Percentiles rank a stretch among this genome's conserved stretches.
phyloP scores from a whole-genome alignment of 2,329 filamentous ascomycete genomes.

The Lecanosticta acicola region DNA sequence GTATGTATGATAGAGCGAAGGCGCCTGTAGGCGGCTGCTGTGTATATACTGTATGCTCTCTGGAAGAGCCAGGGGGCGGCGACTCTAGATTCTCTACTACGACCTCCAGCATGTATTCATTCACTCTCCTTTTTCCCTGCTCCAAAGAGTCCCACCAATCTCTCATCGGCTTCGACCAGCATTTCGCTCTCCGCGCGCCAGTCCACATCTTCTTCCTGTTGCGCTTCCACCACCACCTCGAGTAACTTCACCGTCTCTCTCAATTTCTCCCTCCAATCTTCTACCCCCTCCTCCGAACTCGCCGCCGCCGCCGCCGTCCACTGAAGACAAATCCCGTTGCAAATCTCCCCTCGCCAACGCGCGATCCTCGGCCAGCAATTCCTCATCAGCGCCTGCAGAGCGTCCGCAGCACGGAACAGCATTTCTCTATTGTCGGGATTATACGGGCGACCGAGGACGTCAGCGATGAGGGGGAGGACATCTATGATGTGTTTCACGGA shows the following conservation, averaged over 20 bases:
- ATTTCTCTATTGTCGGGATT: constrained; percentile 58
- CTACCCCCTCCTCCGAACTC: constrained; percentile 7
- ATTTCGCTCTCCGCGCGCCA: constrained; percentile 23
- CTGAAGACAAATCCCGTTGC: constrained; percentile 50
- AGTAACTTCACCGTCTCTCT: constrained; percentile 26
- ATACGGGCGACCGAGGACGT: constrained; percentile 67
- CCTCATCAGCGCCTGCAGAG: constrained; percentile 54
- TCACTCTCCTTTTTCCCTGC: no score
- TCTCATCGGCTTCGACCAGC: constrained; percentile 28
- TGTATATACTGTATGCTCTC: no score
- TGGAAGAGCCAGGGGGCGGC: no score
- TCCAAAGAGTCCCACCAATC: constrained; percentile 25
- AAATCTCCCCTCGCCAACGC: constrained; percentile 57
- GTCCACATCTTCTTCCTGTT: constrained; percentile 23
- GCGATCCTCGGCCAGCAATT: constrained; percentile 66
- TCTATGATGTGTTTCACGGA: constrained; percentile 64
- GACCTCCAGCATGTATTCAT: no score
- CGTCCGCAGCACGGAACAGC: constrained; percentile 48
- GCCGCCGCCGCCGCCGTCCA: no score
- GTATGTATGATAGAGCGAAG: no score
- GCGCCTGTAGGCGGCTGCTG: no score
- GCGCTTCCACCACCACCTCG: constrained; percentile 18
- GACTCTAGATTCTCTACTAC: no score
- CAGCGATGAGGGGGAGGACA: constrained; percentile 61
- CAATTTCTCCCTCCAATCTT: constrained; percentile 15